These are phyloP conservation scores for Fusarium caatingaense DNA, from an alignment of 2,329 filamentous ascomycete species.

Conservation along the genomic window DNA sequence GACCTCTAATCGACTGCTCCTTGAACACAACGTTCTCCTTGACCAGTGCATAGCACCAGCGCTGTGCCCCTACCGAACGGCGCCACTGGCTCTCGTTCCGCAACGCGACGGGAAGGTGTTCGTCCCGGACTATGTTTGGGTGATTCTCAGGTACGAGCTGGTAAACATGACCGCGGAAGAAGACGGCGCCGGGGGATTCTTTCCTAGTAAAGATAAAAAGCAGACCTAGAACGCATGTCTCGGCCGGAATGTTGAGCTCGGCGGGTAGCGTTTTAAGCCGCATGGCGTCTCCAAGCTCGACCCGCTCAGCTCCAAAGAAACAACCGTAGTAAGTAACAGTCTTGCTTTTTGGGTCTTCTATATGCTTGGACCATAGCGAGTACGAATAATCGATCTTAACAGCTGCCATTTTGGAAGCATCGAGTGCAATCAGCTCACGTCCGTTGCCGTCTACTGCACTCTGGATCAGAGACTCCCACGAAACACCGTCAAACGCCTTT, in stretches of 20 bases:
- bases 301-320: slow-evolving; percentile 63
- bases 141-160: slow-evolving; percentile 48
- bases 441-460: slow-evolving; percentile 51
- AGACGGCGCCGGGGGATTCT: slow-evolving; percentile 51
- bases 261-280: slow-evolving; percentile 57
- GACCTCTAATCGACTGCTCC: slow-evolving; percentile 62
- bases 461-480: slow-evolving; percentile 56
- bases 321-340: slow-evolving; percentile 58
- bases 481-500: slow-evolving; percentile 55
- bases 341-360: slow-evolving; percentile 48
- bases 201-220: slow-evolving; percentile 55
- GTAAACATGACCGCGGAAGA: slow-evolving; percentile 58
- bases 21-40: slow-evolving; percentile 60
- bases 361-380: slow-evolving; percentile 59
- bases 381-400: slow-evolving; percentile 61
- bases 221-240: slow-evolving; percentile 53
- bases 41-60: slow-evolving; percentile 55
- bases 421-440: slow-evolving; percentile 57
- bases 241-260: slow-evolving; percentile 51
- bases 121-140: slow-evolving; percentile 49
- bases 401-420: slow-evolving; percentile 64
- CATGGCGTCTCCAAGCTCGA: slow-evolving; percentile 61
- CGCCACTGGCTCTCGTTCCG: slow-evolving; percentile 56
- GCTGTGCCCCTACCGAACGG: slow-evolving; percentile 48
- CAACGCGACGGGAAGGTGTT: slow-evolving; percentile 56